Base-by-base conservation (phyloP, 768 basidiomycete species). In the Psilocybe sp. region DNA sequence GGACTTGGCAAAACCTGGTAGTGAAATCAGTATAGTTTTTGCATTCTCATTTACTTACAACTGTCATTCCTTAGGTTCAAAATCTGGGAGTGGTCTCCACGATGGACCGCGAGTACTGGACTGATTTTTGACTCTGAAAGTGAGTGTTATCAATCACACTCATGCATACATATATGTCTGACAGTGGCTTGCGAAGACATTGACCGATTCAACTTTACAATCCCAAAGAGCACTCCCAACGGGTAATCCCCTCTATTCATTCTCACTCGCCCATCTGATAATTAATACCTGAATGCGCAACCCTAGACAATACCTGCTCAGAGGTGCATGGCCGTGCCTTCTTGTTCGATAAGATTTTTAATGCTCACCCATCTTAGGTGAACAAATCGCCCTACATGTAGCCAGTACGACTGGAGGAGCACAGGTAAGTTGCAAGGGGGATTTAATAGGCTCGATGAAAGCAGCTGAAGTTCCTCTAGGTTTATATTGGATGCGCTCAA, bases 1-100 rank as follows among this genome's bases (percentile, higher is more conserved):
- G 76, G 72, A 7, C 63, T 68, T 7, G 70, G 69, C n/a, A 67
- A 63, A 50, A 73, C 69, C 13, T 76, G 73, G 69, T 64, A 28
- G 23, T n/a, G n/a, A n/a, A n/a, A n/a, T n/a, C n/a, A n/a, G 23
- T 28, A 28, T 41, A 14, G 39, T 5, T 9, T 18, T 42, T 10
- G 39, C 9, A n/a, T 32, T 20, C 11, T 20, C 33, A 15, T 35
- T 13, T n/a, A n/a, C n/a, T 19, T 34, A 18, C 8, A 16, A 16
- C 6, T 20, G 14, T 50, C 23, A 40, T 40, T 14, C 16, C 6
- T 16, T 36, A 66, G 63, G 64, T 74, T 74, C 64, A 74, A 75
- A 64, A 67, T 74, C 42, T 74, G 70, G 67, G 67, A 76, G 56
- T 68, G 66, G 63, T 50, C 65, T 9, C 69, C 69, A n/a, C 53